Percentiles rank a stretch among this genome's conserved stretches.
Conservation (phyloP, 805 yeast species). For the Spathaspora hagerdaliae region DNA sequence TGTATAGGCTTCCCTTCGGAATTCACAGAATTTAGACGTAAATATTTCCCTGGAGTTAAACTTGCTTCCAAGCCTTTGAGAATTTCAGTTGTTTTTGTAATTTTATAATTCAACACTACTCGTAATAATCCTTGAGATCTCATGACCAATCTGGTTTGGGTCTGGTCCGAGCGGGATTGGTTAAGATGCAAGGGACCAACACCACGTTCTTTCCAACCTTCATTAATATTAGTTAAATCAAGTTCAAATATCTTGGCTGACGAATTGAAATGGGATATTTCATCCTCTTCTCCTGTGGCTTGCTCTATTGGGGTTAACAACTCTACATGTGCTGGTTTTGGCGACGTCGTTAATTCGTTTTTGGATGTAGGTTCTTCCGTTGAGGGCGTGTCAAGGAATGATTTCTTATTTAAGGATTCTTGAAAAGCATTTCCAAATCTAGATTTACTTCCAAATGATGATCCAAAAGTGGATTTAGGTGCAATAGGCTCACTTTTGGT, state of each 20-base stretch:
- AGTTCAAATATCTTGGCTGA: slow-evolving; percentile 77
- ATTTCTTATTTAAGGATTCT: slow-evolving; percentile 46
- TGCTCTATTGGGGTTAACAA: slow-evolving; percentile 47
- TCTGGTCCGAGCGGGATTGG: slow-evolving; percentile 30
- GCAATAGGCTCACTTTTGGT: not conserved
- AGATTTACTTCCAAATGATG: slow-evolving; percentile 44
- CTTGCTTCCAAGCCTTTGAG: slow-evolving; percentile 85
- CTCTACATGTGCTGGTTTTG: slow-evolving; percentile 46
- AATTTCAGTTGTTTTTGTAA: slow-evolving; percentile 58
- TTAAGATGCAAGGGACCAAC: slow-evolving; percentile 85
- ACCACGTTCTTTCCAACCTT: slow-evolving; percentile 97
- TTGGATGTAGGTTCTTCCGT: slow-evolving; percentile 12
- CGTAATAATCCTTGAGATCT: slow-evolving; percentile 82
- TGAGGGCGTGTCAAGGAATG: slow-evolving; percentile 48
- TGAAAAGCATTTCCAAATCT: slow-evolving; percentile 54
- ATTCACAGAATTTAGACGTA: slow-evolving; percentile 68
- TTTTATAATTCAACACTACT: slow-evolving; percentile 74
- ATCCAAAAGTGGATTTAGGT: slow-evolving; percentile 3
- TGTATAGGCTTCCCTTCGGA: slow-evolving; percentile 66
- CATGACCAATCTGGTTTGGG: slow-evolving; percentile 74
- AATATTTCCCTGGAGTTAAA: slow-evolving; percentile 74
- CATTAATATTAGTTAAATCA: slow-evolving; percentile 57
- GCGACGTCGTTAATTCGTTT: slow-evolving; percentile 11
- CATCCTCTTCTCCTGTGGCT: slow-evolving; percentile 89
- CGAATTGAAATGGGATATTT: slow-evolving; percentile 60